These are phyloP conservation scores for Komagataella pastoris DNA, from an alignment of 805 yeast species.

Conservation along the genomic window DNA sequence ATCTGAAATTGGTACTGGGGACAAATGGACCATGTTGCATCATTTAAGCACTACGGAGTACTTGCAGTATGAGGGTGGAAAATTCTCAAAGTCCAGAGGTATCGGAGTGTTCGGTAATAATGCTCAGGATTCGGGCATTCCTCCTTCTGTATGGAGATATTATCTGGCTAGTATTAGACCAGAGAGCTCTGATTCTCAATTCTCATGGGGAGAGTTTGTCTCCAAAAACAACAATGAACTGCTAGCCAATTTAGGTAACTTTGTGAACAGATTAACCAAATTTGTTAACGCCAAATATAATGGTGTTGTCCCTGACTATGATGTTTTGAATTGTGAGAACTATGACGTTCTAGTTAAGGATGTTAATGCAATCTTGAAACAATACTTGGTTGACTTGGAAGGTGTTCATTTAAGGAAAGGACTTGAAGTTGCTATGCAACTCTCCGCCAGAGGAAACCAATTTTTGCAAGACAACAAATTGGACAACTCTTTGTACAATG, in stretches of 20 bases:
- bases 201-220: conserved; percentile 95
- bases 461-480: conserved; percentile 94
- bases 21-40: conserved; percentile 81
- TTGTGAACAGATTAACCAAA: conserved; percentile 86
- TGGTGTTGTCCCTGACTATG: conserved; percentile 71
- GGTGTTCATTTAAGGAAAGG: conserved; percentile 75
- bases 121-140: conserved; percentile 84
- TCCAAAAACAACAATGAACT: conserved; percentile 87
- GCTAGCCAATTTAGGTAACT: conserved; percentile 92
- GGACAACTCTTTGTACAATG: conserved; percentile 72
- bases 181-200: conserved; percentile 90
- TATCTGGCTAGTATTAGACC: conserved; percentile 89
- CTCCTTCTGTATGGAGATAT: conserved; percentile 96
- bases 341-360: conserved; percentile 37
- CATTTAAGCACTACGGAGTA: conserved; percentile 93
- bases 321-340: conserved; percentile 31
- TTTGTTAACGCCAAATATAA: conserved; percentile 84
- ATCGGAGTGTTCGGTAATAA: conserved; percentile 97
- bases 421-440: conserved; percentile 79
- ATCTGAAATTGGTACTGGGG: conserved; percentile 76
- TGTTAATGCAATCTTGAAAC: conserved; percentile 43
- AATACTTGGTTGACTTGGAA: conserved; percentile 65
- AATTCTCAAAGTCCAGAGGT: conserved; percentile 95
- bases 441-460: conserved; percentile 87
- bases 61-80: conserved; percentile 94